These are phyloP conservation scores for Fraxinus sp. DNA, from an alignment of 305 asterid species.

Conservation along the genomic window DNA sequence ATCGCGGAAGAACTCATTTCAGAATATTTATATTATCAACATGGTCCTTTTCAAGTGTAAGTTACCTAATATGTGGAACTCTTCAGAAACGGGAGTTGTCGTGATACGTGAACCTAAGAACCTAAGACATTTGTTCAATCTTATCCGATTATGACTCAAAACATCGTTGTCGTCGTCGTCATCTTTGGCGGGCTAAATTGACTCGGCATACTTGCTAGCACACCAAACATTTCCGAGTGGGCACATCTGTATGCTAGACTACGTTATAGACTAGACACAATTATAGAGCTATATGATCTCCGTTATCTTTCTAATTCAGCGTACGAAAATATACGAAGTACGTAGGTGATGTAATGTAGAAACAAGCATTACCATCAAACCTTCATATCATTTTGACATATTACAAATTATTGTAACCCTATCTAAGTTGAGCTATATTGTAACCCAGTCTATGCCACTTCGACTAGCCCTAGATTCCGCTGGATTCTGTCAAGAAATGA, in stretches of 20 bases:
- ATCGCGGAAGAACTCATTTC: neutral
- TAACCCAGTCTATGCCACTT: neutral
- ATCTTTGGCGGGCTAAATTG: neutral
- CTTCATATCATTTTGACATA: neutral
- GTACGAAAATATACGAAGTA: neutral
- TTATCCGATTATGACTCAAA: neutral
- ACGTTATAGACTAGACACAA: neutral
- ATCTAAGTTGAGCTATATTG: neutral
- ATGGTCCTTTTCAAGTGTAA: neutral
- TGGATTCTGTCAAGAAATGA: neutral
- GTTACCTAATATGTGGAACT: neutral
- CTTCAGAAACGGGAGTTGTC: no score
- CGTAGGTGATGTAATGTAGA: conserved; percentile 8
- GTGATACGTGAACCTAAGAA: no score
- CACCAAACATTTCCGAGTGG: neutral
- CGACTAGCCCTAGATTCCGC: neutral
- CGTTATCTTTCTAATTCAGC: neutral
- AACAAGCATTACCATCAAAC: neutral
- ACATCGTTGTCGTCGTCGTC: no score
- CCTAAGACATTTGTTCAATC: no score
- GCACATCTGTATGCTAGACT: neutral
- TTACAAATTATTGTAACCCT: neutral
- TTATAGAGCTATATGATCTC: neutral
- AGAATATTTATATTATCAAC: neutral
- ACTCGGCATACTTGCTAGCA: neutral